A percentile compares a stretch with the other conserved stretches of the same genome.
phyloP scores from a whole-genome alignment of 306 rosid genomes.

The Malus domestica region DNA sequence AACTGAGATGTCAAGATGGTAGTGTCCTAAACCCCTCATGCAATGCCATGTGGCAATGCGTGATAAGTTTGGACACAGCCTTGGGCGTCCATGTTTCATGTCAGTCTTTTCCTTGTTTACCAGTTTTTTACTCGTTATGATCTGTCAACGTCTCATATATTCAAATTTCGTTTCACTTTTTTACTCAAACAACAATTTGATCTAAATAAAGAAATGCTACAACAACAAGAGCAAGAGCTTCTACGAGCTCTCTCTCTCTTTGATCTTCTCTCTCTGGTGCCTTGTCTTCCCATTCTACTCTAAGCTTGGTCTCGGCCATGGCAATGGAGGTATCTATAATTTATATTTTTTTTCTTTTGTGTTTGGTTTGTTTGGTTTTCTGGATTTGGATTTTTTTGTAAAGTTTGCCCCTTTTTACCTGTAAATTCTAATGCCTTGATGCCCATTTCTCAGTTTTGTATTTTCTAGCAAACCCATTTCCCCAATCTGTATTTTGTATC shows the following conservation, averaged over 20 bases:
- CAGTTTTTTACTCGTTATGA: not conserved
- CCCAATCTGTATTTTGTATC: not conserved
- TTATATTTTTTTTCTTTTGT: not conserved
- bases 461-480: slow-evolving; percentile 1
- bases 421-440: not conserved
- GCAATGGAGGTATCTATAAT: slow-evolving; percentile 36
- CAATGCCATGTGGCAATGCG: no score
- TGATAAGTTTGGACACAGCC: no score
- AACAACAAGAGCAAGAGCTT: slow-evolving; percentile 29
- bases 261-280: slow-evolving; percentile 57
- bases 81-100: no score
- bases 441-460: not conserved
- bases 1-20: no score
- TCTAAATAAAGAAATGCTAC: slow-evolving; percentile 6
- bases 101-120: no score
- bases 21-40: no score
- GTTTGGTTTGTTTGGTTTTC: not conserved
- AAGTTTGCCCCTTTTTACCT: not conserved
- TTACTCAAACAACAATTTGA: no score
- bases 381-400: not conserved
- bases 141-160: not conserved
- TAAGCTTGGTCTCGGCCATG: slow-evolving; percentile 50
- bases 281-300: slow-evolving; percentile 51
- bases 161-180: not conserved
- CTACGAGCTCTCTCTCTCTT: slow-evolving; percentile 57